Conservation (phyloP, 73 alveolate genomes). For the Stentor coeruleus region DNA sequence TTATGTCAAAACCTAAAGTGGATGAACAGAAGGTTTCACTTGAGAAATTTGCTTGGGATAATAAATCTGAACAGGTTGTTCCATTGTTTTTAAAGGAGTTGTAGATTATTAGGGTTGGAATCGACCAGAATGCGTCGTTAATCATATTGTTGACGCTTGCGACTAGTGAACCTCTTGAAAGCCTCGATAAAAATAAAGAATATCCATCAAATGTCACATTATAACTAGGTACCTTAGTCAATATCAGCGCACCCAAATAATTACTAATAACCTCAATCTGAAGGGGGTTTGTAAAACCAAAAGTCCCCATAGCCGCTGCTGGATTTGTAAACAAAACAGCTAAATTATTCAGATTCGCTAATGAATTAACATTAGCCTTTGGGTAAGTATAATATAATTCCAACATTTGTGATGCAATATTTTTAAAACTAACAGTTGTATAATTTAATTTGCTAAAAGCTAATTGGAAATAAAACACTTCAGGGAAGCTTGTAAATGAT, state of each 20-base stretch:
- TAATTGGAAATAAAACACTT: neutral
- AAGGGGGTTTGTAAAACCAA: neutral
- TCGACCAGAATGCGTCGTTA: slow-evolving; percentile 16
- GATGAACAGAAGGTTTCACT: neutral
- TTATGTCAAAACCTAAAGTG: neutral
- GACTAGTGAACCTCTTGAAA: neutral
- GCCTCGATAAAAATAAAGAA: neutral
- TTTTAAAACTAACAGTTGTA: neutral
- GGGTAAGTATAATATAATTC: neutral
- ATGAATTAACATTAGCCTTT: neutral
- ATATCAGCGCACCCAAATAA: neutral
- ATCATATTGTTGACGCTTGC: neutral
- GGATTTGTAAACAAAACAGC: neutral
- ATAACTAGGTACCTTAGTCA: neutral
- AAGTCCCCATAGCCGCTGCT: neutral
- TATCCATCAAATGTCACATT: neutral
- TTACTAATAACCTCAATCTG: neutral
- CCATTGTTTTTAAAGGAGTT: neutral
- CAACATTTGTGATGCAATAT: neutral
- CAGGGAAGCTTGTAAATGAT: neutral
- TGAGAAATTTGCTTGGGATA: neutral
- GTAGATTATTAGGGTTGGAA: neutral
- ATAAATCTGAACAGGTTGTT: neutral
- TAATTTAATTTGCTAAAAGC: neutral
- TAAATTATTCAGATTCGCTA: neutral